These are phyloP conservation scores for Lentinula detonsa DNA, from an alignment of 768 basidiomycete species.

Conservation along the genomic window DNA sequence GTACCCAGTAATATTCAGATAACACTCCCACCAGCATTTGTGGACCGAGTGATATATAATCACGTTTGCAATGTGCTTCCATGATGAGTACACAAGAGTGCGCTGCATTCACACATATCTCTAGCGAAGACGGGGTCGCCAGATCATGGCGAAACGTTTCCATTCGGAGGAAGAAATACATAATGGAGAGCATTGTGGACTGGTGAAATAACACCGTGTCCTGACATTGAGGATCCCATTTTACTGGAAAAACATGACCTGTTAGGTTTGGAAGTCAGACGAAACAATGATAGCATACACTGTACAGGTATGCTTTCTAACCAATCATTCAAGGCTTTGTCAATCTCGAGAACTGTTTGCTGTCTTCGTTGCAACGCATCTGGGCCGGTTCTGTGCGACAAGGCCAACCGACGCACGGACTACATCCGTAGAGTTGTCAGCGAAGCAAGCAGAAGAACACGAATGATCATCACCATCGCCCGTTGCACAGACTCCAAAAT, in stretches of 20 bases:
- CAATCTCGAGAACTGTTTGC: background rate
- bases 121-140: conserved; percentile 56
- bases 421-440: background rate
- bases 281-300: background rate
- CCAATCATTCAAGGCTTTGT: background rate
- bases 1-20: background rate
- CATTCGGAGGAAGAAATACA: conserved; percentile 53
- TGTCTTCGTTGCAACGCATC: background rate
- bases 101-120: conserved; percentile 84
- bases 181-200: conserved; percentile 46
- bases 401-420: background rate
- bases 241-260: conserved; percentile 20
- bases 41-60: background rate
- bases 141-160: conserved; percentile 78
- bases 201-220: conserved; percentile 43
- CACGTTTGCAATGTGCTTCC: background rate
- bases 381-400: conserved; percentile 23
- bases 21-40: background rate
- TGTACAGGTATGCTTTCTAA: background rate
- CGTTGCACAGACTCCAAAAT: conserved; percentile 34
- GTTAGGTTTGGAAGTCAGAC: too few species aligned
- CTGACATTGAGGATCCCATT: conserved; percentile 35
- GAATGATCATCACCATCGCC: conserved; percentile 25
- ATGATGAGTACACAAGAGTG: conserved; percentile 42
- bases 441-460: background rate